Evolutionary conservation across 192 early-diverging fungal genomes (phyloP).

Genomic region (Linnemannia schmuckeri): DNA sequence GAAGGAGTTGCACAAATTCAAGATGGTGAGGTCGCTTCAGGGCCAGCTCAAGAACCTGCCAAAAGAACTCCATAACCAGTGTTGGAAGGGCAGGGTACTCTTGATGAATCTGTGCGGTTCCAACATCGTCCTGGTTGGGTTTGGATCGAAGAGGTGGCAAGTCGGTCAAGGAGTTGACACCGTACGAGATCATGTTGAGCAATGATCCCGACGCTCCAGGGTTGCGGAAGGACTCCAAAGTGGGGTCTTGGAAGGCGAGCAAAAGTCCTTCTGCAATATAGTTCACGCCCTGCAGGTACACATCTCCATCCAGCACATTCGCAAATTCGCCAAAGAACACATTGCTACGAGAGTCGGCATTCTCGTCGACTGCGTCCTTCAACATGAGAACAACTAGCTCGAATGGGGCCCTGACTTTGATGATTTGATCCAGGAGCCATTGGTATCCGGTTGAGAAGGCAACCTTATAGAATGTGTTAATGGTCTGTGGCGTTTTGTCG

Average conservation of each 20-base stretch:
- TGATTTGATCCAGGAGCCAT: conserved; percentile 51
- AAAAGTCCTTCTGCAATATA: conserved; percentile 52
- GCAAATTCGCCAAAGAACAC: conserved; percentile 52
- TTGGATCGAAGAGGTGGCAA: conserved; percentile 34
- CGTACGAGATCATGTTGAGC: conserved; percentile 54
- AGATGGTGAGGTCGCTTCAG: conserved; percentile 50
- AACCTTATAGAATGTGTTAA: conserved; percentile 32
- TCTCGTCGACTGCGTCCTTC: conserved; percentile 49
- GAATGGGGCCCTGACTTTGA: conserved; percentile 50
- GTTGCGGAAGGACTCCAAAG: conserved; percentile 52
- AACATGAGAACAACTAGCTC: conserved; percentile 49
- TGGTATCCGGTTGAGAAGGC: conserved; percentile 42
- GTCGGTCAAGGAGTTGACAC: conserved; percentile 43
- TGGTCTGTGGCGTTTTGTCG: neutral
- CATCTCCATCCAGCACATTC: conserved; percentile 29
- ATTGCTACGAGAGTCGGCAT: conserved; percentile 38
- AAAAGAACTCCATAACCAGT: conserved; percentile 51
- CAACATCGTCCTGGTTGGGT: conserved; percentile 11
- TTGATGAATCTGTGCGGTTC: conserved; percentile 18
- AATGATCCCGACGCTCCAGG: conserved; percentile 50
- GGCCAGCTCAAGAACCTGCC: conserved; percentile 49
- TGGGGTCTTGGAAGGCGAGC: conserved; percentile 50
- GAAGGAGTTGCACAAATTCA: conserved; percentile 44
- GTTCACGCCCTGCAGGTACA: conserved; percentile 44
- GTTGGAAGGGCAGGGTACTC: conserved; percentile 44